Evolutionary conservation across 2,329 filamentous ascomycete genomes (phyloP), one percentile per base, ranked within the genome.

Genomic region (Pseudocercospora pini-densiflorae): DNA sequence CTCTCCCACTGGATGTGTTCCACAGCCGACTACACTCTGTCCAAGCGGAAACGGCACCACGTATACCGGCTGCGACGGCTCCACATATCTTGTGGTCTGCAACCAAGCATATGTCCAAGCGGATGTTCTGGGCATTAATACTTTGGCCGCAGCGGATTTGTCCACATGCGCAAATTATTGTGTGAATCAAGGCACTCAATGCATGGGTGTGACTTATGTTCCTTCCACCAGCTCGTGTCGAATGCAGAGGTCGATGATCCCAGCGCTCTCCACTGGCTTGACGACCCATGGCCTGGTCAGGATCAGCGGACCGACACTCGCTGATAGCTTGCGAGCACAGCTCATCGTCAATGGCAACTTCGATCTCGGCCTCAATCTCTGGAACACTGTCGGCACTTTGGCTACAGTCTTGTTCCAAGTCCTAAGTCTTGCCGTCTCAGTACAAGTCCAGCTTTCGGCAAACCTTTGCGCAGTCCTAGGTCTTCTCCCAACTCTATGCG

Each of bases 161-260:
- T 14, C 53, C 19, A 57, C 53, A 5, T 57, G 53, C n/a, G 31
- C 19, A 14, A 57, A 57, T 12, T 57, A 57, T n/a, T 57, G 53
- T 21, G 53, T 57, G 2, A 57, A 57, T 14, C 40, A 60, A 45
- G 40, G 40, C 29, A 60, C 40, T 8, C 58, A 47, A 60, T 60
- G 40, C 16, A 60, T 60, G 40, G 33, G 58, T 3, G 24, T n/a
- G 31, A 60, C 58, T 5, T 60, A 40, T n/a, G 23, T n/a, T 14
- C 33, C 58, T 24, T 40, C 58, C 16, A 60, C 58, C 24, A 23
- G 33, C 19, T 19, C 31, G 5, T 57, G 53, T 23, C 53, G 31
- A 14, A 31, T 57, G 31, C 24, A 57, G 24, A n/a, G 53, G 8
- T 19, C 53, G 12, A 57, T 57, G 53, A 57, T 57, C 19, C 53